Evolutionary conservation across 805 yeast genomes (phyloP).

Genomic region (Yarrowia sp.): DNA sequence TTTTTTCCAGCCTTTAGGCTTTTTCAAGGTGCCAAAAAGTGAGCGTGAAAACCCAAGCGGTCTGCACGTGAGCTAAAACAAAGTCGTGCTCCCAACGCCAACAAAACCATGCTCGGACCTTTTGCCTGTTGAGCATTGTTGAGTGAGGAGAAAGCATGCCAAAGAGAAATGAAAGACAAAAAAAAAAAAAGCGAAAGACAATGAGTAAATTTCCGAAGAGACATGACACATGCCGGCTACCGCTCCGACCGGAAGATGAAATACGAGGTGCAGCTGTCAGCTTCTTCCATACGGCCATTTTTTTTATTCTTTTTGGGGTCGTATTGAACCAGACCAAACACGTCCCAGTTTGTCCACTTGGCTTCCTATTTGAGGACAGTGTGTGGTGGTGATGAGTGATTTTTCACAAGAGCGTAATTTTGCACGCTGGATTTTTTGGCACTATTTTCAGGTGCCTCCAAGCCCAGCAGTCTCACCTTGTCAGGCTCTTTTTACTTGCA

Average conservation of each 20-base stretch:
- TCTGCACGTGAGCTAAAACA: conserved; percentile 7
- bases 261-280: conserved; percentile 6
- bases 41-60: neutral
- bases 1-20: neutral
- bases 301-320: neutral
- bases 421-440: too few relatives aligned
- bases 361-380: neutral
- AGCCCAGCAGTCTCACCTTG: too few relatives aligned
- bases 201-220: neutral
- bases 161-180: neutral
- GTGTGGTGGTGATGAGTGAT: neutral
- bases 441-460: too few relatives aligned
- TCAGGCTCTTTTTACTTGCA: too few relatives aligned
- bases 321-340: too few relatives aligned
- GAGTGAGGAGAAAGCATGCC: neutral
- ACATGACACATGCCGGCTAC: neutral
- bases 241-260: neutral
- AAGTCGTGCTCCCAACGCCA: neutral
- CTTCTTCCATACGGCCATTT: neutral
- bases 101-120: neutral
- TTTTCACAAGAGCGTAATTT: too few relatives aligned
- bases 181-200: neutral
- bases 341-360: neutral
- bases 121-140: neutral
- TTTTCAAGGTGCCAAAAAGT: neutral